Percentiles rank a stretch among this genome's conserved stretches.
Conservation (phyloP, 106 monocot species). For the Phalaenopsis equestris region DNA sequence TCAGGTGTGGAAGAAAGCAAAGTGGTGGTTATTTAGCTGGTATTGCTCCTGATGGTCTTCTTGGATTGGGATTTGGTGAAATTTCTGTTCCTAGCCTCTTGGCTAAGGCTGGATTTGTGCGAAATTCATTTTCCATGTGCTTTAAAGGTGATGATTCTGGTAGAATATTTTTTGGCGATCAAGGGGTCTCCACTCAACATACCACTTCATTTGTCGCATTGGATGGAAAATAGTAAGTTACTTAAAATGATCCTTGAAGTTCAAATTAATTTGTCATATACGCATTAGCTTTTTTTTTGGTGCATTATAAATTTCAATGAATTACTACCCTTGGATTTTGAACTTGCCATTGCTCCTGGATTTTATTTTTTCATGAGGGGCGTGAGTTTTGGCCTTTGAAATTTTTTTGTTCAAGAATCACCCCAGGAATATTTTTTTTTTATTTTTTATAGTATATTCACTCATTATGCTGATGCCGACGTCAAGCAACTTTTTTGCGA, state of each 20-base stretch:
- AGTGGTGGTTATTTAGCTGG: constrained; percentile 91
- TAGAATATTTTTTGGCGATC: constrained; percentile 74
- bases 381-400: background rate
- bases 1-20: constrained; percentile 84
- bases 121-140: constrained; percentile 88
- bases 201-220: constrained; percentile 70
- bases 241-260: background rate
- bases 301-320: background rate
- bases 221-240: constrained; percentile 77
- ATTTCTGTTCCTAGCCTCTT: constrained; percentile 85
- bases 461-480: background rate
- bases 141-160: constrained; percentile 81
- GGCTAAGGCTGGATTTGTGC: constrained; percentile 67
- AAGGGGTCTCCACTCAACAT: constrained; percentile 50
- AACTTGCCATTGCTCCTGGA: background rate
- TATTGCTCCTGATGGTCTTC: constrained; percentile 96
- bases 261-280: background rate
- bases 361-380: background rate
- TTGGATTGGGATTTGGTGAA: constrained; percentile 84
- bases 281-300: background rate
- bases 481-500: no score
- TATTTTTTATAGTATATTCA: background rate
- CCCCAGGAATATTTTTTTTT: background rate
- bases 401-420: background rate
- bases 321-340: background rate